Evolutionary conservation across 2,329 filamentous ascomycete genomes (phyloP), one percentile per base, ranked within the genome.

Genomic region (Lachnellula suecica): DNA sequence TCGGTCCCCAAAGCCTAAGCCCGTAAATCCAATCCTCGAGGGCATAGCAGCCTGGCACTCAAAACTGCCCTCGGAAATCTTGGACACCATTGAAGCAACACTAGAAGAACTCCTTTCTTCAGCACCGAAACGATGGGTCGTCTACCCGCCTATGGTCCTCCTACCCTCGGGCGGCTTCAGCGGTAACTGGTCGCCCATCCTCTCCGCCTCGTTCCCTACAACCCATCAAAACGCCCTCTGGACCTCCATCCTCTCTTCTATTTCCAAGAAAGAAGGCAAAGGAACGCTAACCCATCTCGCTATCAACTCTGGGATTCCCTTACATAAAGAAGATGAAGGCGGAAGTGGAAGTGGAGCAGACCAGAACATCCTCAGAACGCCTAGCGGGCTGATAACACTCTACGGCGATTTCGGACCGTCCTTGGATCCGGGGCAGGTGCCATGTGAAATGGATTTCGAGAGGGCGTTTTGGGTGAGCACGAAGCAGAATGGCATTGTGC

Each of bases 381-480:
- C 93, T 0, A 80, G 77, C 38, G 81, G 85, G 17, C 75, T 97
- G 25, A 77, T 79, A 2, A 85, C 87, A 19, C 72, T 97, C 0
- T 74, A 85, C 66, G 91, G 91, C 20, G 76, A 87, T 66, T 96
- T 96, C 67, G 90, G 90, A 0, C 77, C 82, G 0, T 44, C 69
- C 40, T 61, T 45, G 20, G 44, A 27, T 15, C 53, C 57, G 2
- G 49, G 38, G 7, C 17, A 40, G 13, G 10, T 17, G 2, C 62
- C 47, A 1, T 59, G 20, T 10, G 49, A 63, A 2, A 47, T 63
- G 1, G 87, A 93, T 64, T 88, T 95, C 53, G 67, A 74, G 1
- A 52, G 68, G 1, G 86, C 91, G 0, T 82, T 96, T 57, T 97
- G 93, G 93, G 88, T 88, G 1, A 81, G 78, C 11, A 85, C 87